Evolutionary conservation across 176 grass and related monocot genomes (phyloP).

Genomic region (Typha latifolia): DNA sequence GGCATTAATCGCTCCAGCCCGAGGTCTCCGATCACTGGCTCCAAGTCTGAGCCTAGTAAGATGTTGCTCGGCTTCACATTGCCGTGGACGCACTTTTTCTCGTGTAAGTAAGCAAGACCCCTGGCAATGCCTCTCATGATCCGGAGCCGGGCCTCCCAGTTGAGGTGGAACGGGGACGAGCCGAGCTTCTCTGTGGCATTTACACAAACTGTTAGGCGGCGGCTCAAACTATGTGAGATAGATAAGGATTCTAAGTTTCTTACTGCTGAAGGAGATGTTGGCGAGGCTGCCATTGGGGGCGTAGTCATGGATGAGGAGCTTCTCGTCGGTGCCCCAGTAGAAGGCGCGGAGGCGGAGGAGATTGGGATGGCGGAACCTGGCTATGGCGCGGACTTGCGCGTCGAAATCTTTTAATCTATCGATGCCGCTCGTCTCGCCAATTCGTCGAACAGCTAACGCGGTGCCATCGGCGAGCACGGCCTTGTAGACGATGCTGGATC

Average conservation of each 20-base stretch:
- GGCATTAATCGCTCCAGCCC: constrained; percentile 48
- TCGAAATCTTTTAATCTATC: constrained; percentile 66
- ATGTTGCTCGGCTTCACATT: constrained; percentile 79
- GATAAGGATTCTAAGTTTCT: not conserved
- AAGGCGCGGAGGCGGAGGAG: constrained; percentile 70
- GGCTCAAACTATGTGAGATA: too few relatives aligned
- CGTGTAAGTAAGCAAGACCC: constrained; percentile 67
- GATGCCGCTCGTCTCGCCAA: constrained; percentile 46
- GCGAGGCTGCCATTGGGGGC: constrained; percentile 74
- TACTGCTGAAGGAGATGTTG: constrained; percentile 65
- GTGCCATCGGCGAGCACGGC: constrained; percentile 58
- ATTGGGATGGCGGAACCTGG: constrained; percentile 52
- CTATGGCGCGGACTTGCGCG: constrained; percentile 52
- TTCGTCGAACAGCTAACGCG: constrained; percentile 56
- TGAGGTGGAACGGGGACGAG: constrained; percentile 44
- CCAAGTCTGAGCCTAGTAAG: constrained; percentile 53
- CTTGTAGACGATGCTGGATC: constrained; percentile 82
- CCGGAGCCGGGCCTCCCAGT: constrained; percentile 45
- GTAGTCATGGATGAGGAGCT: constrained; percentile 86
- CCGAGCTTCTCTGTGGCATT: constrained; percentile 48
- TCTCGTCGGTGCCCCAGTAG: constrained; percentile 88
- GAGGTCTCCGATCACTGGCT: constrained; percentile 67
- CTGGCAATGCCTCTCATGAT: constrained; percentile 68
- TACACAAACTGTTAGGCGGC: not conserved
- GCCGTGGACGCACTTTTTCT: constrained; percentile 75